Evolutionary conservation across 306 rosid genomes (phyloP), one percentile per base, ranked within the genome.

Genomic region (Trichosanthes cucumerina): DNA sequence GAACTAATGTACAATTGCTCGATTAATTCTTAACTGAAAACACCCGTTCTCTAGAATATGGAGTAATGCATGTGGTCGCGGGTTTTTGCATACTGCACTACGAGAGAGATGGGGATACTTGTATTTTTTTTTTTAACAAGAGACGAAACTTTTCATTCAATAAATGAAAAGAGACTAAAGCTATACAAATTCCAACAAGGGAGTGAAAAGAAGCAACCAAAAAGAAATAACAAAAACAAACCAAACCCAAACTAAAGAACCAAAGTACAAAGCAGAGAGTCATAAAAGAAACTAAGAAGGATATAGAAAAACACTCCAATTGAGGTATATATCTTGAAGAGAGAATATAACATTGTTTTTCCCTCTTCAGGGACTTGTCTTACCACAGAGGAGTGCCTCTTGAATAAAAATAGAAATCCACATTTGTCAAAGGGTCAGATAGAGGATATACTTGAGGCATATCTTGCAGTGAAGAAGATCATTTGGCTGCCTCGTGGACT

Each of bases 401-500:
- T 95, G 84, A 91, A 91, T 85, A 87, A 90, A 85, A 92, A 95
- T 86, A 88, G 97, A 85, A 95, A 95, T 60, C 99, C 97, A 24
- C 73, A 90, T 66, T 33, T 95, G 87, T 88, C 78, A 72, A 92
- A 84, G 91, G 84, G 57, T 76, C 91, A 91, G 86, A 92, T 92
- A 81, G 97, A 91, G 84, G 89, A 90, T 82, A 85, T 81, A 84
- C 93, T 95, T 14, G 88, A 91, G 88, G 84, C 90, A 44, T 91
- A 91, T 83, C 99, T 95, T 79, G 97, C 93, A 79, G 87, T 92
- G 86, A 79, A 52, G 74, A 92, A 95, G 85, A 56, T 92, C 80
- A 89, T 95, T 82, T 95, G 99, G 97, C 85, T 95, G 86, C 96
- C 97, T 84, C 91, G 81, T 81, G 97, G 99, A 80, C 82, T 95